phyloP scores from a whole-genome alignment of 805 yeast genomes.

The Wickerhamiella azymoides region DNA sequence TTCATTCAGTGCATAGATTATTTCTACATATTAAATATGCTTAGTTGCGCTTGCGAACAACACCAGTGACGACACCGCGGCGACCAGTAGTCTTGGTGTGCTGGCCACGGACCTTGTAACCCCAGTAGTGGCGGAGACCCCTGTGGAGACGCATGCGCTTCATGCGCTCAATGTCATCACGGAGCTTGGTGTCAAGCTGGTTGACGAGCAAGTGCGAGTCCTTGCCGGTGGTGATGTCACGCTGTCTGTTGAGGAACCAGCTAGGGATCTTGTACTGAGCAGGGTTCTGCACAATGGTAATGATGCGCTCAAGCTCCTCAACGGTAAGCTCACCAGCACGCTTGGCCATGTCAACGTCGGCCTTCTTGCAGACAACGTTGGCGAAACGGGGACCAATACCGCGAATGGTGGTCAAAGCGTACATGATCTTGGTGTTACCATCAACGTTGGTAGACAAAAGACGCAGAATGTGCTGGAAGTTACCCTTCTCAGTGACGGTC shows the following conservation, averaged over 20 bases:
- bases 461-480: slow-evolving; percentile 99
- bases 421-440: slow-evolving; percentile 99
- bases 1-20: background rate
- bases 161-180: slow-evolving; percentile 99
- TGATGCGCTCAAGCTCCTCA: slow-evolving; percentile 99
- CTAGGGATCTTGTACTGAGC: slow-evolving; percentile 98
- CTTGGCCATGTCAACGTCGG: slow-evolving; percentile 95
- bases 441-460: slow-evolving; percentile 99
- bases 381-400: slow-evolving; percentile 99
- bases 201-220: slow-evolving; percentile 97
- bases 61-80: slow-evolving; percentile 45
- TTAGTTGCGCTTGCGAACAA: slow-evolving; percentile 28
- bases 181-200: slow-evolving; percentile 97
- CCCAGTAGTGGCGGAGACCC: slow-evolving; percentile 99
- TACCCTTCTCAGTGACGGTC: slow-evolving; percentile 98
- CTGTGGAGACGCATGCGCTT: slow-evolving; percentile 99
- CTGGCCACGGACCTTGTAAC: slow-evolving; percentile 99
- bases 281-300: slow-evolving; percentile 99
- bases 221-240: slow-evolving; percentile 96
- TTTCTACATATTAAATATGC: slow-evolving; percentile 8
- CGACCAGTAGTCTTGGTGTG: slow-evolving; percentile 99
- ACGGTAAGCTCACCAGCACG: slow-evolving; percentile 99
- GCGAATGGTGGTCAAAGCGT: slow-evolving; percentile 99
- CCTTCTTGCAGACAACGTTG: slow-evolving; percentile 99
- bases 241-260: slow-evolving; percentile 99